A percentile compares a stretch with the other conserved stretches of the same genome.
These are phyloP conservation scores for Ceratocystis variospora DNA, from an alignment of 2,329 filamentous ascomycete genomes.

Conservation along the genomic window DNA sequence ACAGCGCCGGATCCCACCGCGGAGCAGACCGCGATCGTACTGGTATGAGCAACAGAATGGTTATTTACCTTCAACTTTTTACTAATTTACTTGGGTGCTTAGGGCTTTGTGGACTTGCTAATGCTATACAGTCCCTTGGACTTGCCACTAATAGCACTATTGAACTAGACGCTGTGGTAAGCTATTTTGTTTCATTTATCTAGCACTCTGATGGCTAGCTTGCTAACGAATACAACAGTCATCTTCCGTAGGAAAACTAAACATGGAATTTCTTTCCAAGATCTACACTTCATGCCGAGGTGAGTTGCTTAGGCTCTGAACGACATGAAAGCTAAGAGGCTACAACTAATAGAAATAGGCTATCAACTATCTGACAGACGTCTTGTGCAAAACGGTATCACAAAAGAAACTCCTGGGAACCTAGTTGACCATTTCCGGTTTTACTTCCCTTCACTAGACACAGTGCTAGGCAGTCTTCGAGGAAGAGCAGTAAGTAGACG, in stretches of 20 bases:
- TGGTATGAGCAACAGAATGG: constrained; percentile 24
- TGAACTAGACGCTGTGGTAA: constrained; percentile 59
- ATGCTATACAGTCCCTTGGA: constrained; percentile 49
- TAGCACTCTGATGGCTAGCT: background rate
- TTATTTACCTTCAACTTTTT: background rate
- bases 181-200: constrained; percentile 23
- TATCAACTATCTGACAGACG: constrained; percentile 30
- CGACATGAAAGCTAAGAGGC: background rate
- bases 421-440: constrained; percentile 47
- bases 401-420: constrained; percentile 10
- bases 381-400: constrained; percentile 24
- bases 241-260: constrained; percentile 70
- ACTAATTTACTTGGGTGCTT: constrained; percentile 19
- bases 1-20: constrained; percentile 42
- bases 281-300: constrained; percentile 44
- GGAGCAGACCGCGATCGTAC: constrained; percentile 33
- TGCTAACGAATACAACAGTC: constrained; percentile 33
- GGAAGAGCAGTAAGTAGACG: constrained; percentile 39
- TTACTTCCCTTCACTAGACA: constrained; percentile 67
- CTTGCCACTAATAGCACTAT: constrained; percentile 42
- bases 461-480: constrained; percentile 50
- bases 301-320: constrained; percentile 23
- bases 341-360: background rate
- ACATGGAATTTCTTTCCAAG: constrained; percentile 47
- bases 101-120: constrained; percentile 64